Evolutionary conservation across 2,329 filamentous ascomycete species (phyloP), one percentile per base, ranked within the genome.

Genomic region (Phyllosticta citrichinensis): DNA sequence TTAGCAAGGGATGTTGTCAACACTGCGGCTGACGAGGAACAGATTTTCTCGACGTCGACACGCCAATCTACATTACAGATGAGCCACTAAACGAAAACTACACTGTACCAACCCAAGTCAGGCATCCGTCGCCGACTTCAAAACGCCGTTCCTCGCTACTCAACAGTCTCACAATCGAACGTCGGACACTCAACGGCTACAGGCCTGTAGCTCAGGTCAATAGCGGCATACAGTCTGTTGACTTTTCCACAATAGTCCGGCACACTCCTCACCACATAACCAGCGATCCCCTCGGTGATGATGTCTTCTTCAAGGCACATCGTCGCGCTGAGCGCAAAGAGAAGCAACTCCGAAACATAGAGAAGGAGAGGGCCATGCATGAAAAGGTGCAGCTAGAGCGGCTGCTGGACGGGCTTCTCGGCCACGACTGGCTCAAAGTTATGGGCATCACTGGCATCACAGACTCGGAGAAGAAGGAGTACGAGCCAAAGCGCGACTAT

Each of bases 401-500:
- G 8, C 75, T 87, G 17, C 80, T 97, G 6, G 91, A 94, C 59
- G 91, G 91, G 19, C 81, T 99, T 1, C 88, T 91, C 71, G 89
- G 93, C 2, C 90, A 89, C 62, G 94, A 97, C 73, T 99, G 94
- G 94, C 79, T 97, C 61, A 87, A 89, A 63, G 83, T 92, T 3
- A 91, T 99, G 85, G 94, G 93, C 25, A 87, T 97, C 35, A 93
- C 86, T 65, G 90, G 83, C 47, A 77, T 95, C 47, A 95, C 91
- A 0, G 92, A 97, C 69, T 85, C 85, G 22, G 89, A 90, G 69
- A 93, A 90, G 75, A 94, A 88, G 72, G 83, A 87, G 30, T 97
- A 91, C 73, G 91, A 96, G 73, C 86, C 88, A 2, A 94, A 94
- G 63, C 84, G 94, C 27, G 82, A 87, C 63, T 86, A 93, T 71